Evolutionary conservation across 129 eudicot species (phyloP).

Genomic region (Pulicaria dysenterica): DNA sequence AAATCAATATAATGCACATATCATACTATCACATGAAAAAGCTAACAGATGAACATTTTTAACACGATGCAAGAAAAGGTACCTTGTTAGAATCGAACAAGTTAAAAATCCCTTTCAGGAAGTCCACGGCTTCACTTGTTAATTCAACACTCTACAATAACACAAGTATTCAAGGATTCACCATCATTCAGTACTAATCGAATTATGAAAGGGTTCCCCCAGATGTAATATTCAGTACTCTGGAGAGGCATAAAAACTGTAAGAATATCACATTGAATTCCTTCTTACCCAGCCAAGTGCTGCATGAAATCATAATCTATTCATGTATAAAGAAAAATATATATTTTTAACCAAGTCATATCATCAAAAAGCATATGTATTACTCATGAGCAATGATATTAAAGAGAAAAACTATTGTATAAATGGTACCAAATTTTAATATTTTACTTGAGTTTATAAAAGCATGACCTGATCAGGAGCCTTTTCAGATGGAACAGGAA

Average conservation of each 20-base stretch:
- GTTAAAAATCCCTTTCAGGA: conserved; percentile 78
- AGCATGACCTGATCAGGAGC: conserved; percentile 87
- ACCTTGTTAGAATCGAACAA: conserved; percentile 74
- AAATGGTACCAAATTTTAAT: conserved; percentile 10
- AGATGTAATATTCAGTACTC: conserved; percentile 15
- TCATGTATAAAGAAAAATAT: background rate
- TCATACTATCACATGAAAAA: background rate
- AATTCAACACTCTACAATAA: conserved; percentile 81
- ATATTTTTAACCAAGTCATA: background rate
- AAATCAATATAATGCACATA: conserved; percentile 10
- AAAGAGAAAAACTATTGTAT: background rate
- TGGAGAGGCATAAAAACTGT: conserved; percentile 6
- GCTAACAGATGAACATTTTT: conserved; percentile 1
- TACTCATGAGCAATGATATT: background rate
- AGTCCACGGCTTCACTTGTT: conserved; percentile 81
- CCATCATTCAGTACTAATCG: conserved; percentile 6
- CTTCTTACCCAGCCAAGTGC: background rate
- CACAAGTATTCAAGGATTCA: conserved; percentile 11
- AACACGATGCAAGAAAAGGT: conserved; percentile 23
- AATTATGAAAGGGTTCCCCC: background rate
- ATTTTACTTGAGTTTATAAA: conserved; percentile 6
- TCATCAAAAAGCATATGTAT: conserved; percentile 4
- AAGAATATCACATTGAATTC: conserved; percentile 9
- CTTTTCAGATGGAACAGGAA: conserved; percentile 57
- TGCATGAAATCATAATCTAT: background rate